Base-by-base conservation (phyloP, 148 eudicot genomes). In the Polygonum aviculare region DNA sequence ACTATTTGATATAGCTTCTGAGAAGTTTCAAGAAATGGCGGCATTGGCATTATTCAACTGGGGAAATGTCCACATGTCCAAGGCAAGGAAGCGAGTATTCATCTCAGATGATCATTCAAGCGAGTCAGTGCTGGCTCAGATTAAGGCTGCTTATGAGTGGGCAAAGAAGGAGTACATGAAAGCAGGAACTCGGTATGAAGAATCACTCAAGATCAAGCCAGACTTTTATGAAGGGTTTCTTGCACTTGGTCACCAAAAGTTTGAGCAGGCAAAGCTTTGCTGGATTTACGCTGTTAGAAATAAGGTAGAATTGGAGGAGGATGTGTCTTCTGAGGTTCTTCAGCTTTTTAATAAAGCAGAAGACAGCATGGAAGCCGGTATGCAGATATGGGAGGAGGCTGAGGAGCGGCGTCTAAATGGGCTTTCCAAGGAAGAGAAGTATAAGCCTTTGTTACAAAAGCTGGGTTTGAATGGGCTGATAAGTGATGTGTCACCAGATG, bases 371-470 rank as follows among this genome's bases (percentile, higher is more conserved):
- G 98, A 95, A 76, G 87, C 85, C 62, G 98, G 98, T 21, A 86
- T 95, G 94, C 97, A 90, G 76, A 89, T 92, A 77, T 95, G 98
- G 98, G 98, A 95, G 83, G 97, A 92, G 81, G 85, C 88, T 81
- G 97, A 95, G 77, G 98, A 92, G 81, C 87, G 81, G 0, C 91
- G 90, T 45, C 87, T 92, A 51, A 92, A 95, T 79, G 98, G 98
- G 75, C 88, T 95, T 22, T 83, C 91, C 31, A 87, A 88, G 78
- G 86, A 80, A 40, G 97, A 95, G 50, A 85, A 85, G 35, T 83
- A 92, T 74, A 90, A 84, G 78, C 79, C 84, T 16, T 81, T 89
- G 79, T 75, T 95, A 74, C 79, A 82, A 77, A 90, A 86, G 77
- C 44, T 89, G 76, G 97, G 98, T 41, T 80, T 92, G 83, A 90